Conservation (phyloP, 768 basidiomycete genomes). For the Gautieria morchelliformis region DNA sequence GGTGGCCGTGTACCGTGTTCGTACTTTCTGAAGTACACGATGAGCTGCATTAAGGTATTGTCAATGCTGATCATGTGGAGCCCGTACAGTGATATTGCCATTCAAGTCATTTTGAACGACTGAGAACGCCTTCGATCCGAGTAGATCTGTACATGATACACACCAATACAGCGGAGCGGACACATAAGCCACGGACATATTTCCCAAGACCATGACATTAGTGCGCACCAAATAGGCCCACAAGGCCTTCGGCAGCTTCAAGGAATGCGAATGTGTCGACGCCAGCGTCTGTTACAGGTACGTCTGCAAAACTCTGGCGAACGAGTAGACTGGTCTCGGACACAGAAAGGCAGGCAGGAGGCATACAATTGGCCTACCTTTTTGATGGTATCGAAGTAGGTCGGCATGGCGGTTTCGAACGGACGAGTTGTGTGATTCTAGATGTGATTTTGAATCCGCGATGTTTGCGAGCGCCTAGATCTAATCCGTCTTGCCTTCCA, state of each 20-base stretch:
- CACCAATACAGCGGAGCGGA: too few relatives aligned
- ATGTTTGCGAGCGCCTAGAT: not conserved
- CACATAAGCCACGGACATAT: too few relatives aligned
- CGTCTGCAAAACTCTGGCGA: slow-evolving; percentile 83
- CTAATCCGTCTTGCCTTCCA: too few relatives aligned
- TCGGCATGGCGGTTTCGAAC: not conserved
- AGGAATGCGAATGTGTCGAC: slow-evolving; percentile 84
- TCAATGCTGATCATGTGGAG: not conserved
- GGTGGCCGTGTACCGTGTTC: slow-evolving; percentile 60
- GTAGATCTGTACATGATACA: slow-evolving; percentile 46
- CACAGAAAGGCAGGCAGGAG: not conserved
- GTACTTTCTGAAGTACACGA: slow-evolving; percentile 65
- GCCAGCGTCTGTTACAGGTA: slow-evolving; percentile 75
- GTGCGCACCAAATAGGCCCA: slow-evolving; percentile 5
- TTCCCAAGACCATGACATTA: too few relatives aligned
- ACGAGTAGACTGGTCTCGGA: not conserved
- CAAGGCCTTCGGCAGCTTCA: slow-evolving; percentile 76
- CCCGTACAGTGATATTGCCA: slow-evolving; percentile 79
- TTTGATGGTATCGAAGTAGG: slow-evolving; percentile 5
- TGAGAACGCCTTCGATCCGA: slow-evolving; percentile 76
- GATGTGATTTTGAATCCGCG: not conserved
- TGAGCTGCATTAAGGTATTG: not conserved
- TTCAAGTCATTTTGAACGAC: slow-evolving; percentile 80
- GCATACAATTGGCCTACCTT: not conserved
- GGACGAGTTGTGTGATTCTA: not conserved